Base-by-base conservation (phyloP, 2,329 filamentous ascomycete species). In the Aureobasidium sp. region DNA sequence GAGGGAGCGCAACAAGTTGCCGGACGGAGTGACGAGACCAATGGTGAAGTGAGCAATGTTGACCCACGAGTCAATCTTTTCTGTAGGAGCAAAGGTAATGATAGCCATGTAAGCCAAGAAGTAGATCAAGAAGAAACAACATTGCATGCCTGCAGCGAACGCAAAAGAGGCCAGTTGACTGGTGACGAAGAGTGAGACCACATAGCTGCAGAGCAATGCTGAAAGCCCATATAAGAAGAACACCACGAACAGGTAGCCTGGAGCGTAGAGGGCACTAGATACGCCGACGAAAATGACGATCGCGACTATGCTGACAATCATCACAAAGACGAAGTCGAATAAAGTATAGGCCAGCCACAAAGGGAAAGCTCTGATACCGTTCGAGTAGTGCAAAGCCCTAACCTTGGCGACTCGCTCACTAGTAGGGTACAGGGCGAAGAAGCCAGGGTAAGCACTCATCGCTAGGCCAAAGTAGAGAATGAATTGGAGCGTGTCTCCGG, bases 361-460 rank as follows among this genome's bases (percentile, higher is more conserved):
- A 0, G 90, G 88, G 7, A 87, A 74, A 0, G 87, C 84, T 11
- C 87, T 78, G 24, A 95, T 89, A 41, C 90, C 90, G 63, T 95
- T 96, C 51, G 88, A 94, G 69, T 95, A 96, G 67, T 96, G 85
- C 25, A 96, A 74, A 14, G 86, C 86, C 48, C 90, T 81, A 21
- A 96, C 88, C 58, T 89, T 86, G 45, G 83, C 75, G 10, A 89
- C 74, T 22, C 89, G 79, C 68, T 96, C 90, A 24, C 86, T 74
- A n/a, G 88, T 95, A 0, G 89, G 88, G 63, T 96, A 96, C 4
- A 96, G 73, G 0, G 87, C 81, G 62, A 95, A 94, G 73, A 96
- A 90, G 12, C 85, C 88, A 1, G 90, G 89, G 61, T 86, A 93
- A 1, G 84, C 83, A 6, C 80, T 77, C 69, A 94, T 82, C 1